A percentile compares a stretch with the other conserved stretches of the same genome.
phyloP scores from a whole-genome alignment of 495 filamentous ascomycete species.

The Hypoxylon cercidicola region DNA sequence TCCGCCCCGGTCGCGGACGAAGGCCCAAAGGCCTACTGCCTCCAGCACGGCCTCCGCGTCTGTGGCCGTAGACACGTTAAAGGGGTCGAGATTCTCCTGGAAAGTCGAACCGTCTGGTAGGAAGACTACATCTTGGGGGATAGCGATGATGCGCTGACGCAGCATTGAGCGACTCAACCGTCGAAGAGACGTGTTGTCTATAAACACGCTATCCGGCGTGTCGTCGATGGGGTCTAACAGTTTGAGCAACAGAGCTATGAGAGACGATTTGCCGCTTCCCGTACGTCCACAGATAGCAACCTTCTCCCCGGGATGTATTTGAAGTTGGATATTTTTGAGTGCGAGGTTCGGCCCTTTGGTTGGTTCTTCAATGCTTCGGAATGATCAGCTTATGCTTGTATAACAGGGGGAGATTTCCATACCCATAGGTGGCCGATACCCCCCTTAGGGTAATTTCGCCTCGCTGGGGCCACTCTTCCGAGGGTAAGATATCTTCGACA shows the following conservation, averaged over 20 bases:
- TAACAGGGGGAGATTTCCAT: not conserved
- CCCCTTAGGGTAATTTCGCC: slow-evolving; percentile 35
- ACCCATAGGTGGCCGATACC: slow-evolving; percentile 48
- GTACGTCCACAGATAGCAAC: slow-evolving; percentile 53
- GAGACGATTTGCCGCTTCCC: slow-evolving; percentile 52
- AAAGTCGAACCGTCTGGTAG: slow-evolving; percentile 52
- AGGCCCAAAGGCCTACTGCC: slow-evolving; percentile 59
- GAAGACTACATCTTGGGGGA: slow-evolving; percentile 58
- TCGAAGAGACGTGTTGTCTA: slow-evolving; percentile 43
- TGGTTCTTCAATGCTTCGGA: slow-evolving; percentile 2
- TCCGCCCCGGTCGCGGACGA: slow-evolving; percentile 60
- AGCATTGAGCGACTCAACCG: slow-evolving; percentile 41
- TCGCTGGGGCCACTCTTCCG: slow-evolving; percentile 43
- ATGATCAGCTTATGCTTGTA: slow-evolving; percentile 13
- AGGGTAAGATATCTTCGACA: slow-evolving; percentile 49
- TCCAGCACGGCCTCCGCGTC: slow-evolving; percentile 52
- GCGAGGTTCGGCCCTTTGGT: slow-evolving; percentile 22
- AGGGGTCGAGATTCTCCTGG: slow-evolving; percentile 58
- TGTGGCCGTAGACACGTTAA: slow-evolving; percentile 37
- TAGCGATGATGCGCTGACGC: slow-evolving; percentile 47
- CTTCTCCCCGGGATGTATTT: slow-evolving; percentile 42
- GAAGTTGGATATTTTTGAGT: slow-evolving; percentile 39
- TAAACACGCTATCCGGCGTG: slow-evolving; percentile 32
- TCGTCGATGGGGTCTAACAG: slow-evolving; percentile 44
- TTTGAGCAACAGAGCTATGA: slow-evolving; percentile 49